These are phyloP conservation scores for Ziziphus jujuba DNA, from an alignment of 306 rosid species.

Conservation along the genomic window DNA sequence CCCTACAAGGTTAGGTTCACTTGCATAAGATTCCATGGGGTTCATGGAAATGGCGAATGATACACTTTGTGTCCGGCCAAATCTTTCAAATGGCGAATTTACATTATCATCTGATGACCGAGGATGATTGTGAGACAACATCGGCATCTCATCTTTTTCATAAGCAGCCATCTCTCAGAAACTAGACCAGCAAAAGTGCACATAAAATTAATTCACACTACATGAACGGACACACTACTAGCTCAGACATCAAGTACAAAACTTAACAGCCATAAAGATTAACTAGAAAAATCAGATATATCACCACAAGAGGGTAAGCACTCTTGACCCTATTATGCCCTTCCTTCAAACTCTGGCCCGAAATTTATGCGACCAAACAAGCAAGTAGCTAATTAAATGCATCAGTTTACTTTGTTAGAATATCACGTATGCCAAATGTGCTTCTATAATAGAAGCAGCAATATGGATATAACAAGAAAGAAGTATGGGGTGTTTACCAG, in stretches of 20 bases:
- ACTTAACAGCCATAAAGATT: background rate
- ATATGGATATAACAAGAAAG: too few relatives aligned
- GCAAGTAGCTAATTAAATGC: background rate
- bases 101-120: slow-evolving; percentile 33
- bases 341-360: background rate
- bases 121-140: slow-evolving; percentile 42
- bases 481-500: too few relatives aligned
- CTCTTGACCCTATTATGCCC: background rate
- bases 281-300: background rate
- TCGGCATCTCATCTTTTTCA: slow-evolving; percentile 58
- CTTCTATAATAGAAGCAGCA: background rate
- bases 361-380: slow-evolving; percentile 4
- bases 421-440: background rate
- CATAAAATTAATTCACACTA: background rate
- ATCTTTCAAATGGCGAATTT: slow-evolving; percentile 39
- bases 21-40: slow-evolving; percentile 43
- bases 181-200: slow-evolving; percentile 26
- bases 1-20: slow-evolving; percentile 55
- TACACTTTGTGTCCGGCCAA: slow-evolving; percentile 51
- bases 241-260: background rate
- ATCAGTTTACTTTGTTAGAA: background rate
- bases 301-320: background rate
- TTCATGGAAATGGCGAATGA: slow-evolving; percentile 57
- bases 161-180: slow-evolving; percentile 50
- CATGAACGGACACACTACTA: background rate